Conservation (phyloP, 306 rosid species). For the Abrus pulchellus region DNA sequence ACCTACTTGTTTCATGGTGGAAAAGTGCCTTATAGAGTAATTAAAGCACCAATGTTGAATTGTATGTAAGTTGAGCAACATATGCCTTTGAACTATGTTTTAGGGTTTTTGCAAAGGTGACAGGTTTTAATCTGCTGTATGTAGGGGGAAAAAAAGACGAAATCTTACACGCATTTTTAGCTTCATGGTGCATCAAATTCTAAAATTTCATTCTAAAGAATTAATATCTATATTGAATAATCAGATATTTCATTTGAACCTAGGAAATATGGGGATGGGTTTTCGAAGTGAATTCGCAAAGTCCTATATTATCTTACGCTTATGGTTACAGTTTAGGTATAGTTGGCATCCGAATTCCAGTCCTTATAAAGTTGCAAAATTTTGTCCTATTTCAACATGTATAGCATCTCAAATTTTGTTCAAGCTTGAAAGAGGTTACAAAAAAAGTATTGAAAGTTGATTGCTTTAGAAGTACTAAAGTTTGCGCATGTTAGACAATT, state of each 20-base stretch:
- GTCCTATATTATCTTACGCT: neutral
- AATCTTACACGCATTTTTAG: neutral
- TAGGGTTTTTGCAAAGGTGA: neutral
- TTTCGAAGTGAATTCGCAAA: neutral
- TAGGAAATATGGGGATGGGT: neutral
- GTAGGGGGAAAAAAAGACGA: neutral
- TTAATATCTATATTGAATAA: neutral
- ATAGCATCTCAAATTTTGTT: neutral
- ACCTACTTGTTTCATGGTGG: conserved; percentile 4
- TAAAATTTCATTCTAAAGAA: neutral
- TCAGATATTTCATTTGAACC: neutral
- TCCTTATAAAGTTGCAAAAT: neutral
- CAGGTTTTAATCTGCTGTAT: neutral
- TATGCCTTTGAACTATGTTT: neutral
- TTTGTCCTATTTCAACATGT: neutral
- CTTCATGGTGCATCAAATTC: neutral
- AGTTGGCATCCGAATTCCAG: neutral
- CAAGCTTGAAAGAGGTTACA: neutral
- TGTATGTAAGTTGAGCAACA: neutral
- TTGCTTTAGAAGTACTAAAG: neutral
- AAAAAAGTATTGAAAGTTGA: no score
- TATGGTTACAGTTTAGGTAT: neutral
- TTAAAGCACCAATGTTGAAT: neutral
- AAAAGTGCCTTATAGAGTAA: neutral
- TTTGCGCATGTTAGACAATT: neutral